Evolutionary conservation across 768 basidiomycete genomes (phyloP), one percentile per base, ranked within the genome.

Genomic region (Tylopilus felleus): DNA sequence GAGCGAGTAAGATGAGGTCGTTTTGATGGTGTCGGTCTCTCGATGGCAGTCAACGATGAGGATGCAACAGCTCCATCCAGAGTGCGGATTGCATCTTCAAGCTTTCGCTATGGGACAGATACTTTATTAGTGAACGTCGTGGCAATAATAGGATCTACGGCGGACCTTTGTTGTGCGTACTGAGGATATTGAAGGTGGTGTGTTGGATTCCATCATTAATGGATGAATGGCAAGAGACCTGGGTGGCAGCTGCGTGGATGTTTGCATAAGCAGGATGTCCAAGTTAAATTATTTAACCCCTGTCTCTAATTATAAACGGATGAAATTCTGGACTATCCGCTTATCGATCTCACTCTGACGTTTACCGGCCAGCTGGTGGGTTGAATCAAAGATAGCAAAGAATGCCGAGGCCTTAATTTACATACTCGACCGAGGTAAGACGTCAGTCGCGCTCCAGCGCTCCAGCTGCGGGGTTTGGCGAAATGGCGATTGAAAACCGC

Each of bases 71-170:
- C 87, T 47, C 74, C 79, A 64, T 93, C 90, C 48, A 93, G 67
- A 39, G 73, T 77, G 49, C 85, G 81, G 54, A 93, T 81, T 28
- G 88, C 91, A 70, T 92, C 90, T 55, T 90, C 85, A 45, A 92
- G 80, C 71, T 92, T 93, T 46, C 90, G 80, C 87, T 92, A 55
- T 28, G 14, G 2, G 27, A 42, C 21, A 29, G 23, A 8, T 19
- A 22, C 7, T 35, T 47, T 1, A 46, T 56, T 23, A 58, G 49
- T 13, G 21, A 42, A 49, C 17, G 21, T 10, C 1, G 38, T 40
- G 39, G 19, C 8, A 39, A 23, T 1, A 9, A 17, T n/a, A 41
- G 17, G 23, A 19, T 35, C 17, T 12, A 52, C 4, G 17, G 9
- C 65, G 33, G 28, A 79, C 80, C 70, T 83, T 83, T 41, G 78